Evolutionary conservation across 805 yeast species (phyloP).

Genomic region (Kodamaea leandrae): DNA sequence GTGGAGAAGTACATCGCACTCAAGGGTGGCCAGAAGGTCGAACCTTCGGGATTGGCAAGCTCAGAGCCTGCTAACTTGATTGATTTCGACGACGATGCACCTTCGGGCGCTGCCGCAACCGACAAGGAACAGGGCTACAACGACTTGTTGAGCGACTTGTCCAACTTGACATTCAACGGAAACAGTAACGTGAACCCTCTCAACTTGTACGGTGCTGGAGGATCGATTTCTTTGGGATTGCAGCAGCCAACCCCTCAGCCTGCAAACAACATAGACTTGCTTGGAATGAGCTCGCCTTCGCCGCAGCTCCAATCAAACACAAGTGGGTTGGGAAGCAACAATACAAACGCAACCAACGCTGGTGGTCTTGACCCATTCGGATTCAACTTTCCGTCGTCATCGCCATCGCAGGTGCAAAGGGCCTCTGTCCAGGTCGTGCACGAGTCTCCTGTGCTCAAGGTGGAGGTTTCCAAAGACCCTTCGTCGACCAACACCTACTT

Average conservation of each 20-base stretch:
- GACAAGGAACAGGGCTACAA: constrained; percentile 45
- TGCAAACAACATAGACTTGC: constrained; percentile 24
- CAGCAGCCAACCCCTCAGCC: constrained; percentile 15
- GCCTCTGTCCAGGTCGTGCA: constrained; percentile 27
- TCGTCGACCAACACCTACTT: constrained; percentile 34
- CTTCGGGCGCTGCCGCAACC: constrained; percentile 29
- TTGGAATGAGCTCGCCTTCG: constrained; percentile 42
- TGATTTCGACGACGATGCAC: constrained; percentile 43
- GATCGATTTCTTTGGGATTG: constrained; percentile 41
- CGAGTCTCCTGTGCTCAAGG: constrained; percentile 46
- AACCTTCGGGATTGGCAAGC: constrained; percentile 37
- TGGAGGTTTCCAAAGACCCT: constrained; percentile 45
- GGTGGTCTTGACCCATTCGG: constrained; percentile 39
- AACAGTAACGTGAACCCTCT: constrained; percentile 26
- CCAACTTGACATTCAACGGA: constrained; percentile 52
- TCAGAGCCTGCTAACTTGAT: constrained; percentile 37
- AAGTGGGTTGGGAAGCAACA: constrained; percentile 1
- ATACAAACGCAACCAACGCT: constrained; percentile 9
- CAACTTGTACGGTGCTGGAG: constrained; percentile 51
- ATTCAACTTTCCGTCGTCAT: constrained; percentile 36
- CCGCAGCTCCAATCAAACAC: constrained; percentile 36
- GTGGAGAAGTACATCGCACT: constrained; percentile 64
- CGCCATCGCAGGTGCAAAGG: constrained; percentile 28
- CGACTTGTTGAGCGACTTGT: constrained; percentile 72
- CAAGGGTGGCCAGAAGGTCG: constrained; percentile 58